These are phyloP conservation scores for Neofusicoccum sp. DNA, from an alignment of 2,329 filamentous ascomycete genomes.

Conservation along the genomic window DNA sequence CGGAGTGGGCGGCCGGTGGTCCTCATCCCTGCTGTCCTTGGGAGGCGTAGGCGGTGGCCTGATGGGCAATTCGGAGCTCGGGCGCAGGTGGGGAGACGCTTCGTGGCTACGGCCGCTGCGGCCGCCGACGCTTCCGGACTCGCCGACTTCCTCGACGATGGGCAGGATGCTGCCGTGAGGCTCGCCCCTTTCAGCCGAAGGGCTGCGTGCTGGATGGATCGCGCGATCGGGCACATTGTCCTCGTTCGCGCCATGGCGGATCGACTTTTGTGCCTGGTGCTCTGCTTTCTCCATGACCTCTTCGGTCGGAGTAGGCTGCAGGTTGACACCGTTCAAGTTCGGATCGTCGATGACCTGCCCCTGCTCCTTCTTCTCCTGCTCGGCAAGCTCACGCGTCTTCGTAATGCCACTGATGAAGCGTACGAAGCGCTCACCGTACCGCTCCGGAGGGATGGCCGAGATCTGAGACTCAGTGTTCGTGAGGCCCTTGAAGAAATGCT, in stretches of 20 bases:
- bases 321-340: conserved; percentile 41
- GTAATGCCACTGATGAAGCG: conserved; percentile 90
- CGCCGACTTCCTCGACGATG: conserved; percentile 87
- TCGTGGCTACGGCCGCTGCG: conserved; percentile 48
- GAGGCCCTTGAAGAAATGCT: conserved; percentile 96
- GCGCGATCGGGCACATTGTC: conserved; percentile 65
- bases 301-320: conserved; percentile 50
- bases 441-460: conserved; percentile 84
- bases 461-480: conserved; percentile 83
- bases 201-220: conserved; percentile 61
- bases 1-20: conserved; percentile 40
- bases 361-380: conserved; percentile 53
- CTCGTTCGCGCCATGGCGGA: conserved; percentile 49
- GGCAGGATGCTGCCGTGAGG: conserved; percentile 67
- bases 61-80: conserved; percentile 27
- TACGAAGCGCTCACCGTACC: conserved; percentile 92
- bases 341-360: conserved; percentile 39
- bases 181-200: conserved; percentile 58
- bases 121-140: conserved; percentile 68
- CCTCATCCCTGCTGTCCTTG: conserved; percentile 38
- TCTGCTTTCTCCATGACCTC: conserved; percentile 63
- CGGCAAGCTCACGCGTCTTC: conserved; percentile 83
- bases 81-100: conserved; percentile 19
- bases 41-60: conserved; percentile 50
- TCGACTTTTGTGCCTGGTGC: conserved; percentile 62